These are phyloP conservation scores for Aureobasidium namibiae DNA, from an alignment of 2,329 filamentous ascomycete genomes.

Conservation along the genomic window DNA sequence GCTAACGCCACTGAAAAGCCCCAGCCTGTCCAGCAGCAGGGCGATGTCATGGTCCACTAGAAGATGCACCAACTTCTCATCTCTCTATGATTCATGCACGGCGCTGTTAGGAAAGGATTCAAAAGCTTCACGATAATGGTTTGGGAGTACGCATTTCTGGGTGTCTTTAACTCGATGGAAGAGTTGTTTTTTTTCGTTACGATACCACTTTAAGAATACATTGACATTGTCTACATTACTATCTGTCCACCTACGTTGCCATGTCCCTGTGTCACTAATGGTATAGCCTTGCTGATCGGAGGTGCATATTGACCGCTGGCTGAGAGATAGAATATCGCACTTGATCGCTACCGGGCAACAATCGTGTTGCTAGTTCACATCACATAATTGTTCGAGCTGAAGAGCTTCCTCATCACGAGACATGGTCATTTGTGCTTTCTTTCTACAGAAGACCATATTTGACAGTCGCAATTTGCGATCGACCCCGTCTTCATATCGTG, in stretches of 20 bases:
- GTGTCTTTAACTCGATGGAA: neutral
- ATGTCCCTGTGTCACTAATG: neutral
- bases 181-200: neutral
- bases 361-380: too few relatives aligned
- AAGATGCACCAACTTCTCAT: neutral
- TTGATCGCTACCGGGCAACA: neutral
- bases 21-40: constrained; percentile 12
- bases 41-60: constrained; percentile 18
- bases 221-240: neutral
- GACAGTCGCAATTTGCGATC: too few relatives aligned
- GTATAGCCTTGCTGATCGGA: neutral
- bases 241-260: neutral
- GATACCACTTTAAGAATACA: constrained; percentile 6
- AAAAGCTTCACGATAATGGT: constrained; percentile 11
- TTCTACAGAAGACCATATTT: too few relatives aligned
- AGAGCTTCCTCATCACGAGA: too few relatives aligned
- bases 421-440: too few relatives aligned
- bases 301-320: neutral
- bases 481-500: neutral
- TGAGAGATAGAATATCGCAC: too few relatives aligned
- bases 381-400: too few relatives aligned
- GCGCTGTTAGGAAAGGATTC: neutral
- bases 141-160: constrained; percentile 9
- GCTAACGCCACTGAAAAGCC: neutral
- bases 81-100: constrained; percentile 8